Conservation (phyloP, 768 basidiomycete genomes). For the Lentinula sp. region DNA sequence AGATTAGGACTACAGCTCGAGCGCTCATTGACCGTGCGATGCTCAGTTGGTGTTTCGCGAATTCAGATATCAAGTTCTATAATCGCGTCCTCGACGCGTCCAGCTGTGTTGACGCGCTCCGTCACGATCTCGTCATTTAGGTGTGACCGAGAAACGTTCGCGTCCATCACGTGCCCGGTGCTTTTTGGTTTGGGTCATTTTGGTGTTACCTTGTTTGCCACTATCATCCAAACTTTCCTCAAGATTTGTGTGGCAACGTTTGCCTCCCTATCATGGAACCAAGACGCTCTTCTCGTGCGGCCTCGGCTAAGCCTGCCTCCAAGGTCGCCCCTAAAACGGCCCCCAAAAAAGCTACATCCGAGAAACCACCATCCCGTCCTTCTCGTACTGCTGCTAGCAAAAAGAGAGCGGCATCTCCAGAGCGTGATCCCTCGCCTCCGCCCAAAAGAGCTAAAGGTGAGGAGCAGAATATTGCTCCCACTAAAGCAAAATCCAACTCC, state of each 20-base stretch:
- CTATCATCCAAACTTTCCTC: not conserved
- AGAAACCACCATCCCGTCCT: conserved; percentile 27
- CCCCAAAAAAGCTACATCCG: conserved; percentile 13
- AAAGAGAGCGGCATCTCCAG: conserved; percentile 51
- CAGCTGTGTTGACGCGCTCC: not conserved
- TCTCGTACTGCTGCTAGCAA: conserved; percentile 25
- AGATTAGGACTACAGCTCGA: too few species aligned
- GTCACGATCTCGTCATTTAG: not conserved
- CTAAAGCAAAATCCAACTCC: conserved; percentile 15
- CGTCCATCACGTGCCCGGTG: not conserved
- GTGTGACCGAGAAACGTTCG: not conserved
- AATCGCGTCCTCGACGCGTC: not conserved
- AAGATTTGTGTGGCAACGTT: not conserved
- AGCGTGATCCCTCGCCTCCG: conserved; percentile 34
- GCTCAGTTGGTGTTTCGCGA: too few species aligned
- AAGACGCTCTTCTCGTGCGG: conserved; percentile 48
- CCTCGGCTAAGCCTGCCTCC: conserved; percentile 36
- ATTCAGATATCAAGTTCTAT: too few species aligned
- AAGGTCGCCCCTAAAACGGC: conserved; percentile 9
- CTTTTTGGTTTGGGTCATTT: not conserved
- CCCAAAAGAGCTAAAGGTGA: conserved; percentile 41
- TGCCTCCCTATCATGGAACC: conserved; percentile 25
- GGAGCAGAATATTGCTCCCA: conserved; percentile 30
- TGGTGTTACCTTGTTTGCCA: not conserved
- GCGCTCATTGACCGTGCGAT: too few species aligned